Evolutionary conservation across 768 basidiomycete species (phyloP).

Genomic region (Amanita fuliginea): DNA sequence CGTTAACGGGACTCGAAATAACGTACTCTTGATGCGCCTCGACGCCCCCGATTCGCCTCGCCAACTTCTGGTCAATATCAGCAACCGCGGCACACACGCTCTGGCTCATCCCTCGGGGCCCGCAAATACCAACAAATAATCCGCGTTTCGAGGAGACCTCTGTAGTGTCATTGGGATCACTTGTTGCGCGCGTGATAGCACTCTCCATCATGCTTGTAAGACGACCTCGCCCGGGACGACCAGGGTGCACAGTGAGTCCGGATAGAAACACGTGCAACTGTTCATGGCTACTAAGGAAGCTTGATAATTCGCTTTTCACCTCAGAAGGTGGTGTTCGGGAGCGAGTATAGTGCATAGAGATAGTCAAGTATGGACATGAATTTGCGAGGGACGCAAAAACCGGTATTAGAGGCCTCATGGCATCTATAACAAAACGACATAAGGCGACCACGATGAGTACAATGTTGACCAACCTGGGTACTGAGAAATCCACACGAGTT

Average conservation of each 20-base stretch:
- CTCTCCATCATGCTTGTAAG: conserved; percentile 36
- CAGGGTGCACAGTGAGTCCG: conserved; percentile 18
- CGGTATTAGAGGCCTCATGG: conserved; percentile 35
- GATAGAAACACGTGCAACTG: conserved; percentile 15
- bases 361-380: conserved; percentile 29
- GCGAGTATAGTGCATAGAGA: conserved; percentile 51
- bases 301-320: conserved; percentile 12
- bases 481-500: conserved; percentile 57
- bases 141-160: conserved; percentile 19
- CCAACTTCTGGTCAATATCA: conserved; percentile 29
- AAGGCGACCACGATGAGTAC: conserved; percentile 1
- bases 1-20: conserved; percentile 1
- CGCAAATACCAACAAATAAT: conserved; percentile 54
- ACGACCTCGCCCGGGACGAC: conserved; percentile 45
- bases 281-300: conserved; percentile 9
- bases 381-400: conserved; percentile 19
- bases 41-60: conserved; percentile 47
- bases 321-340: conserved; percentile 11
- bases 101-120: conserved; percentile 40
- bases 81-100: conserved; percentile 38
- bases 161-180: conserved; percentile 23
- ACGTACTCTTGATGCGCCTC: conserved; percentile 43
- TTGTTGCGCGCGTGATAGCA: conserved; percentile 32
- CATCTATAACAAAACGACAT: conserved; percentile 19
- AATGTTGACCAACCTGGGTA: conserved; percentile 30